Base-by-base conservation (phyloP, 768 basidiomycete genomes). In the Pulveroboletus sp. region DNA sequence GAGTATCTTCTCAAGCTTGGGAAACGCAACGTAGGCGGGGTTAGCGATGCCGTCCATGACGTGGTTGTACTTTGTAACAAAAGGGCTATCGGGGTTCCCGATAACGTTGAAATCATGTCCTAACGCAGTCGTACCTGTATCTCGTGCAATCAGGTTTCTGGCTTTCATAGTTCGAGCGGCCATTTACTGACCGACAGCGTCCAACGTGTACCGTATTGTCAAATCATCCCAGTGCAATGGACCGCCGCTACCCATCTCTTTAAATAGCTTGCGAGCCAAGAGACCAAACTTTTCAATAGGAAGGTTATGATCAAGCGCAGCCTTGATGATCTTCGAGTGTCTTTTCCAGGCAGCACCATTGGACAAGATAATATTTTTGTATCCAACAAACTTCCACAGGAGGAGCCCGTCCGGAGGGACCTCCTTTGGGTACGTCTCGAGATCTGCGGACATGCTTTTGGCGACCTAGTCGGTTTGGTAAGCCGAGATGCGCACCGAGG, bases 201-300 rank as follows among this genome's bases (percentile, higher is more conserved):
- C 40, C n/a, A 42, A 37, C 4, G 47, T 19, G 31, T 42, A 48
- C 7, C 47, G 35, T 40, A 42, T 42, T 5, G 40, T 42, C 20
- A 35, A 23, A 31, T 36, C 27, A 14, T 42, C 40, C 47, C 34
- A 48, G 12, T 37, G 47, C 6, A 48, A 29, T 21, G 10, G n/a
- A 12, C 48, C 48, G 23, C 48, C 48, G 3, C 25, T 25, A 13
- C 48, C 34, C 48, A 43, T 43, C 27, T 49, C 29, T 29, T 43
- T 37, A 23, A 43, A 49, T 7, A 49, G 21, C 37, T 43, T 43
- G 23, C 23, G 41, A 4, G 42, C 36, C 42, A 49, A 25, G 16
- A 44, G 25, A 24, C 32, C 42, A 33, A 43, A 43, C 16, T 34
- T 33, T 33, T 34, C 25, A 21, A 43, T 24, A 14, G 42, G 42